Conservation (phyloP, 352 stramenopile species). For the Synura sp. region DNA sequence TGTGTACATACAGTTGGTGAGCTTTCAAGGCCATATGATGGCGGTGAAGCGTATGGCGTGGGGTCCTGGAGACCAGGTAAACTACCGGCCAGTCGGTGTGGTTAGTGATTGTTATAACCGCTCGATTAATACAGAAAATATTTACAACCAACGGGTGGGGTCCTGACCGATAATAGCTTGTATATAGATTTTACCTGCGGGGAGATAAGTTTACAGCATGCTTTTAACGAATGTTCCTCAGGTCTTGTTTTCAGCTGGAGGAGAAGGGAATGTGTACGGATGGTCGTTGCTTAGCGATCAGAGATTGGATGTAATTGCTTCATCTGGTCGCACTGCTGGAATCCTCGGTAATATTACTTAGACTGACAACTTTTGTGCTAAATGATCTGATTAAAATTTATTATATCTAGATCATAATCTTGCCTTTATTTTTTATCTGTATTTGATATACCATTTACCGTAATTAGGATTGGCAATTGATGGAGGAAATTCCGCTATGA, state of each 20-base stretch:
- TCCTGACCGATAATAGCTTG: no score
- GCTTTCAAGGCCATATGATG: constrained; percentile 69
- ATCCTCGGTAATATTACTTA: not conserved
- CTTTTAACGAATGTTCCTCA: no score
- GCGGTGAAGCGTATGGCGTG: constrained; percentile 62
- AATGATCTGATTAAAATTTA: constrained; percentile 40
- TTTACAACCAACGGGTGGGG: no score
- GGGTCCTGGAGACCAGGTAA: constrained; percentile 63
- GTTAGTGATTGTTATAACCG: no score
- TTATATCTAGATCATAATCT: constrained; percentile 22
- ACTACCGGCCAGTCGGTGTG: no score
- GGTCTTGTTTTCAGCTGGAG: constrained; percentile 66
- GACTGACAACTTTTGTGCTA: not conserved
- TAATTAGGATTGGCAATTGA: no score
- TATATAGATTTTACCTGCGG: no score
- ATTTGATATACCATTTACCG: constrained; percentile 17
- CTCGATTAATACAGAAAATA: no score
- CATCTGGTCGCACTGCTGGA: not conserved
- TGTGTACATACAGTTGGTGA: constrained; percentile 59
- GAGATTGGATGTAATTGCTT: not conserved
- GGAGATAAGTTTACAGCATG: no score
- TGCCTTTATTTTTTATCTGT: constrained; percentile 2
- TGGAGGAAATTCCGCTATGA: no score
- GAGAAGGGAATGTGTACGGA: constrained; percentile 70
- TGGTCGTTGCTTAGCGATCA: constrained; percentile 52